Base-by-base conservation (phyloP, 805 yeast species). In the Candida lessepsii region DNA sequence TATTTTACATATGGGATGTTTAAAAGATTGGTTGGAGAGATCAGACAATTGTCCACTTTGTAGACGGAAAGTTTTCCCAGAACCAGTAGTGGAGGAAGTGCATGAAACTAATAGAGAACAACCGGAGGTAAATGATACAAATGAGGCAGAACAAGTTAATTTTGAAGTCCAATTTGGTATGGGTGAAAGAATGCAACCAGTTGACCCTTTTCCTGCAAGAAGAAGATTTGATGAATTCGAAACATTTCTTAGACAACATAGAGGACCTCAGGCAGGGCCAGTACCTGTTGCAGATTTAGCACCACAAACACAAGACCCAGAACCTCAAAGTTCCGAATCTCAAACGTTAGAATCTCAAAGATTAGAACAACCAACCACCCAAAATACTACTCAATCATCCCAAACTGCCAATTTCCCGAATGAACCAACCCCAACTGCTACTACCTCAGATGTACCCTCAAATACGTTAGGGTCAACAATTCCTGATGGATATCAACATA, bases 41-140 rank as follows among this genome's bases (percentile, higher is more conserved):
- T 87, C 96, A 0, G 91, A 83, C 50, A 77, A 79, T n/a, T 93
- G 99, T 65, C 99, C 99, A 1, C 79, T 90, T 39, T 93, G 99
- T 59, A 71, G 96, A 45, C 70, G 82, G 21, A 76, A 80, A 9
- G 95, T 88, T 5, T 68, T 69, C 45, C 52, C 42, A n/a, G 19
- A 15, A 13, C 21, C 13, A 6, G 13, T 13, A 26, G 29, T n/a
- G n/a, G n/a, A n/a, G n/a, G n/a, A n/a, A n/a, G n/a, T n/a, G n/a
- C n/a, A n/a, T n/a, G n/a, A n/a, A n/a, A n/a, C n/a, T n/a, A n/a
- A n/a, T n/a, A n/a, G n/a, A n/a, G n/a, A n/a, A n/a, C n/a, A n/a
- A n/a, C n/a, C n/a, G n/a, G n/a, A n/a, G n/a, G n/a, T n/a, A n/a
- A n/a, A n/a, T n/a, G n/a, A n/a, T n/a, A n/a, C n/a, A n/a, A n/a